Base-by-base conservation (phyloP, 2,329 filamentous ascomycete species). In the Neonectria punicea region DNA sequence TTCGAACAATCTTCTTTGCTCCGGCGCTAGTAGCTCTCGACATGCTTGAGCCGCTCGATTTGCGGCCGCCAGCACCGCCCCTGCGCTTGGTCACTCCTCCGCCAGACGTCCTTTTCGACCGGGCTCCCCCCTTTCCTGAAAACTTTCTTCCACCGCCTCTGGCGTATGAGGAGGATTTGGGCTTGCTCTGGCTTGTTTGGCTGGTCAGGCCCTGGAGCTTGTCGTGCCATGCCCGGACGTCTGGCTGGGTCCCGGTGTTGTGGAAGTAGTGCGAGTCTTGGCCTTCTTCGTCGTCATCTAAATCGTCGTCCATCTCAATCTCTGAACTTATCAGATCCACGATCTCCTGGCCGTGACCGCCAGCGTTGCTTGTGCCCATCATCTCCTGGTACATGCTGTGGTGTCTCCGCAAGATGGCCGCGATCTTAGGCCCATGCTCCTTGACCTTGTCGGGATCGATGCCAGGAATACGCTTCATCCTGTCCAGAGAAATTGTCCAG, bases 381-480 rank as follows among this genome's bases (percentile, higher is more conserved):
- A 87, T 86, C 50, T 85, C 82, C 34, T 78, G 76, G 69, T 88
- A 89, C 43, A 80, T 78, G 0, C 72, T 64, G 32, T 84, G 78
- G 67, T 82, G 84, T 14, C 80, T 78, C 56, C 81, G 80, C 51
- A 94, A 80, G 5, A 93, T 76, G 1, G 83, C 81, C 41, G 92
- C 75, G 67, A 95, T 88, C 58, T 82, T 83, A 36, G 78, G 80
- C 8, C 92, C 92, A 73, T 90, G 89, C 2, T 82, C 81, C 49
- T 83, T 75, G 25, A 93, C 90, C 74, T 89, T 90, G 28, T 89
- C 86, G 1, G 76, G 68, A 58, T 90, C 85, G 63, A 94, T 90
- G 10, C 85, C 87, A 0, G 84, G 84, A 53, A 95, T 91, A 9
- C 78, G 77, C 34, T 79, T 80, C 88, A 96, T 92, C 62, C 88